Evolutionary conservation across 148 eudicot species (phyloP).

Genomic region (Suaeda aralocaspica): DNA sequence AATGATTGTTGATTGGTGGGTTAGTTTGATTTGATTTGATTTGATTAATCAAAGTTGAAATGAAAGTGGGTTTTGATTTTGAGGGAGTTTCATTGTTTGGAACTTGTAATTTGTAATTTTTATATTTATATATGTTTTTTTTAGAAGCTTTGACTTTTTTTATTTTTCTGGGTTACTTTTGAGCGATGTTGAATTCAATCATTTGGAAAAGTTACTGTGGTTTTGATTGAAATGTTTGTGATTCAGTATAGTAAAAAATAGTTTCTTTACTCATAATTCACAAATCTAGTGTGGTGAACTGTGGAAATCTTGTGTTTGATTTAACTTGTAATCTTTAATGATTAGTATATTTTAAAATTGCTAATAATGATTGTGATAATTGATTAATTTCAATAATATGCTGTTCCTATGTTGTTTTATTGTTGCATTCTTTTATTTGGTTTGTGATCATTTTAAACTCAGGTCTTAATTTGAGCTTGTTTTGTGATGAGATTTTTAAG

Average conservation of each 20-base stretch:
- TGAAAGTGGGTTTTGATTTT: not conserved
- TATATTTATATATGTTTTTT: not conserved
- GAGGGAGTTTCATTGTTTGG: not conserved
- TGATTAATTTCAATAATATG: too few species aligned
- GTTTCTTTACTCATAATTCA: not conserved
- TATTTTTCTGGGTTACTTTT: not conserved
- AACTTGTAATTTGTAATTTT: not conserved
- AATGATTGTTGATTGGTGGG: not conserved
- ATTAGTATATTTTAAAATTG: not conserved
- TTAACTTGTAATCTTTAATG: not conserved
- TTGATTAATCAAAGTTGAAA: not conserved
- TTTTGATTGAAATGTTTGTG: not conserved
- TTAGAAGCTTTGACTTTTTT: constrained; percentile 7
- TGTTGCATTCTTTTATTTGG: not conserved
- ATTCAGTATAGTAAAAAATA: not conserved
- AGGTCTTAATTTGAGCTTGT: not conserved
- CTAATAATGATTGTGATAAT: too few species aligned
- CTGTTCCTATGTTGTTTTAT: not conserved
- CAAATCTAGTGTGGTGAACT: constrained; percentile 15
- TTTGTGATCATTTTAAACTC: not conserved
- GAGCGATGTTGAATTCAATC: not conserved
- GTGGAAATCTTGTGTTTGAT: constrained; percentile 14
- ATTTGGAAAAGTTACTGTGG: not conserved
- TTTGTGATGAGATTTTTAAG: not conserved
- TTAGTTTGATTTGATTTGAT: not conserved